These are phyloP conservation scores for Anethum foeniculum DNA, from an alignment of 140 eudicot genomes.

Conservation along the genomic window DNA sequence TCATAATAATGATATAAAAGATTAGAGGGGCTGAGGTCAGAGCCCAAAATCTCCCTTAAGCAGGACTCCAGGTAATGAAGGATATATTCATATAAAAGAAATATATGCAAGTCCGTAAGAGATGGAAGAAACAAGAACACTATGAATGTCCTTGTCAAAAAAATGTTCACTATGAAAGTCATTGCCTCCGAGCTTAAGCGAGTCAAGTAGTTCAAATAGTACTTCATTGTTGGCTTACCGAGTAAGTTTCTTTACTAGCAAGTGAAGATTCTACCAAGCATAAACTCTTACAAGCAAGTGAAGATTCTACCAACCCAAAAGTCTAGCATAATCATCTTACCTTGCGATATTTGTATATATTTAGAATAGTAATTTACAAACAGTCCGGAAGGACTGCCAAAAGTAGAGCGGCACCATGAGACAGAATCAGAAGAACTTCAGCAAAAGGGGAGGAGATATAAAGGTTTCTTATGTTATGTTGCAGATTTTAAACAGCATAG, in stretches of 20 bases:
- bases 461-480: background rate
- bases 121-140: too few relatives aligned
- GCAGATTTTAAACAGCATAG: background rate
- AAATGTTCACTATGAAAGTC: background rate
- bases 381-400: background rate
- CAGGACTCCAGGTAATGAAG: too few relatives aligned
- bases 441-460: background rate
- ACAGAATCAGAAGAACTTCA: background rate
- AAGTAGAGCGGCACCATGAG: background rate
- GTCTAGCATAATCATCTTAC: background rate
- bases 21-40: too few relatives aligned
- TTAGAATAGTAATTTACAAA: background rate
- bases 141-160: background rate
- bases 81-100: too few relatives aligned
- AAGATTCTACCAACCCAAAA: too few relatives aligned
- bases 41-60: background rate
- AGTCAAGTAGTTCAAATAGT: slow-evolving; percentile 26
- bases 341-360: background rate
- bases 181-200: slow-evolving; percentile 29
- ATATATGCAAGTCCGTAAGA: too few relatives aligned
- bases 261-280: background rate
- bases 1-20: too few relatives aligned
- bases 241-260: slow-evolving; percentile 23
- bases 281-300: too few relatives aligned
- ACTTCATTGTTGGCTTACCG: slow-evolving; percentile 45